phyloP scores from a whole-genome alignment of 306 rosid species.

The Lathyrus oleraceus region DNA sequence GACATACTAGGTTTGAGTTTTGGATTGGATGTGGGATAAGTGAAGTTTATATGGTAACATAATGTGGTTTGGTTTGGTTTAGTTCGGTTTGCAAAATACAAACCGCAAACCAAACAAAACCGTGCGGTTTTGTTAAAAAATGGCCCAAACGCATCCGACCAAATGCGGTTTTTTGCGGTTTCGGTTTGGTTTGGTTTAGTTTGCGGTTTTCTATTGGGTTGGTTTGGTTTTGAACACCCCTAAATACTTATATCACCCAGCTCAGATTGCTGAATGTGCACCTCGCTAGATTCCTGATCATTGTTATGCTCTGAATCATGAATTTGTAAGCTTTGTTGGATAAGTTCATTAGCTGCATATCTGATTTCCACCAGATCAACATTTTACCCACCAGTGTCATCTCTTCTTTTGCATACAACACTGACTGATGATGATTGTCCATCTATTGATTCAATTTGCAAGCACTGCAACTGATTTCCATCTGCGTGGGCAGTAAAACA shows the following conservation, averaged over 20 bases:
- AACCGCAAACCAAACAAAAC: no score
- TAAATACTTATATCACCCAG: constrained; percentile 39
- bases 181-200: no score
- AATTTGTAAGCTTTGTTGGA: constrained; percentile 40
- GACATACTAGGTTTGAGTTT: no score
- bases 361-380: constrained; percentile 37
- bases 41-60: no score
- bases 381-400: constrained; percentile 40
- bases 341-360: constrained; percentile 30
- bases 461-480: constrained; percentile 42
- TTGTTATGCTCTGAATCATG: constrained; percentile 40
- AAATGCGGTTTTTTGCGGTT: no score
- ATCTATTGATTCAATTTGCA: constrained; percentile 44
- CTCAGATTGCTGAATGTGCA: constrained; percentile 45
- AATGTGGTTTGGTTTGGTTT: no score
- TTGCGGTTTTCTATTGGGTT: no score
- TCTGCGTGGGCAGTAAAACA: constrained; percentile 44
- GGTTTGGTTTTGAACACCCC: no score
- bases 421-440: constrained; percentile 29
- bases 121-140: no score
- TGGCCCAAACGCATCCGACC: no score
- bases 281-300: constrained; percentile 42
- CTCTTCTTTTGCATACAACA: constrained; percentile 39
- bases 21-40: no score
- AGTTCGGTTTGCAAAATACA: no score